Evolutionary conservation across 805 yeast genomes (phyloP), one percentile per base, ranked within the genome.

Genomic region (Suhomyces tanzawaensis): DNA sequence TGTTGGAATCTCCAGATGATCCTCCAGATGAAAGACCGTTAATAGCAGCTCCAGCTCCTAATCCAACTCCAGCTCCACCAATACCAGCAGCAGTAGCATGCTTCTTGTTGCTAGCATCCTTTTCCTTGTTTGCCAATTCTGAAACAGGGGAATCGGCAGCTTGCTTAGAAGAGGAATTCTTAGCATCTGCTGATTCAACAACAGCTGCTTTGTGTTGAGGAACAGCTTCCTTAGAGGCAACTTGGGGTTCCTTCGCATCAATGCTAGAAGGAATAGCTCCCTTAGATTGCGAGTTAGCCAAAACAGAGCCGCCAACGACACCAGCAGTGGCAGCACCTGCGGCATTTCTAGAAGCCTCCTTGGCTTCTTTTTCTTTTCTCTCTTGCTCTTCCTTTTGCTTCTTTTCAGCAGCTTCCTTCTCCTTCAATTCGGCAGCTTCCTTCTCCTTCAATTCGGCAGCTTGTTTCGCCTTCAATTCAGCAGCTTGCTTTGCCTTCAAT

Each of bases 351-450:
- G 15, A 19, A 3, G 15, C 14, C 12, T 16, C 32, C 9, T 5
- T 29, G 9, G 15, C 22, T 21, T 7, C 24, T 21, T 21, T 7
- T 7, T 7, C 24, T n/a, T n/a, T n/a, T n/a, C n/a, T n/a, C n/a
- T n/a, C n/a, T n/a, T n/a, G n/a, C n/a, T n/a, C n/a, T n/a, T n/a
- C n/a, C n/a, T n/a, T n/a, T n/a, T n/a, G n/a, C 38, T 41, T 51
- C 43, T 60, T 43, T 45, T 57, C 57, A 19, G 54, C 67, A 19
- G 54, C 58, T 41, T 63, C 68, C 44, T 63, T 69, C 29, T 47
- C 52, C 45, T 58, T 58, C 49, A 59, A 60, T 46, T 62, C 62
- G 43, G 58, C 59, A 34, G 62, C 66, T 19, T 50, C 57, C 38
- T 55, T 57, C 43, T 58, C 69, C 29, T 60, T 36, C 34, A 47